phyloP scores from a whole-genome alignment of 768 basidiomycete species.

The Paxillus ammoniavirescens region DNA sequence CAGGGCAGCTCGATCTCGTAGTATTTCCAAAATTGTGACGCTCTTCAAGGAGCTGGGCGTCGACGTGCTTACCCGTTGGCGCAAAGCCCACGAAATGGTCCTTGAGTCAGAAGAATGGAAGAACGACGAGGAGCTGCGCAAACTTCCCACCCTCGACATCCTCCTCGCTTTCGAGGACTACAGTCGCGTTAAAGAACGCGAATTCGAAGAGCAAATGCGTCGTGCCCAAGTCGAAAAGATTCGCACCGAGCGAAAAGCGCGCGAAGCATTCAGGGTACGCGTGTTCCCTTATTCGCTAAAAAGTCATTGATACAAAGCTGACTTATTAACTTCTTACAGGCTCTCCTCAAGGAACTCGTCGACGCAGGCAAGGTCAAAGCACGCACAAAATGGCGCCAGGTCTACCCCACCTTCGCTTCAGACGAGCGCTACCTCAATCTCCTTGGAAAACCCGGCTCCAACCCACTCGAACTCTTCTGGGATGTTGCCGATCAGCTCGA shows the following conservation, averaged over 20 bases:
- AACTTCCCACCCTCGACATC: constrained; percentile 87
- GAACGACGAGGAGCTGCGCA: constrained; percentile 71
- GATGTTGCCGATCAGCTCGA: constrained; percentile 86
- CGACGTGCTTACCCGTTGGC: constrained; percentile 93
- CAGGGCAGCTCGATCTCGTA: constrained; percentile 71
- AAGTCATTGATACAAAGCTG: background rate
- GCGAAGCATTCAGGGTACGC: constrained; percentile 85
- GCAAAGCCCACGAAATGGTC: constrained; percentile 76
- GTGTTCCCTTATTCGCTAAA: background rate
- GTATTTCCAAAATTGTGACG: constrained; percentile 77
- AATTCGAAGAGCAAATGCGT: constrained; percentile 86
- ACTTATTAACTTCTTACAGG: constrained; percentile 38
- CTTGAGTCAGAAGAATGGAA: constrained; percentile 78
- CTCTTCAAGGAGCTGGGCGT: constrained; percentile 88
- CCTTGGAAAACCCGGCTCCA: constrained; percentile 91
- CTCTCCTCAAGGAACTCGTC: constrained; percentile 69
- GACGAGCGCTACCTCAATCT: constrained; percentile 85
- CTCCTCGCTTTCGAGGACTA: constrained; percentile 94
- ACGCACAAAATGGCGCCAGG: constrained; percentile 87
- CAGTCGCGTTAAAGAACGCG: constrained; percentile 83
- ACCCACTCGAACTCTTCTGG: constrained; percentile 96
- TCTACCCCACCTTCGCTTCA: constrained; percentile 72
- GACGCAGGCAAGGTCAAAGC: constrained; percentile 67
- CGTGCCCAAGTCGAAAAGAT: constrained; percentile 80
- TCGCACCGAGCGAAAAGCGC: constrained; percentile 81